These are phyloP conservation scores for Aspergillus nanangensis DNA, from an alignment of 495 filamentous ascomycete genomes.

Conservation along the genomic window DNA sequence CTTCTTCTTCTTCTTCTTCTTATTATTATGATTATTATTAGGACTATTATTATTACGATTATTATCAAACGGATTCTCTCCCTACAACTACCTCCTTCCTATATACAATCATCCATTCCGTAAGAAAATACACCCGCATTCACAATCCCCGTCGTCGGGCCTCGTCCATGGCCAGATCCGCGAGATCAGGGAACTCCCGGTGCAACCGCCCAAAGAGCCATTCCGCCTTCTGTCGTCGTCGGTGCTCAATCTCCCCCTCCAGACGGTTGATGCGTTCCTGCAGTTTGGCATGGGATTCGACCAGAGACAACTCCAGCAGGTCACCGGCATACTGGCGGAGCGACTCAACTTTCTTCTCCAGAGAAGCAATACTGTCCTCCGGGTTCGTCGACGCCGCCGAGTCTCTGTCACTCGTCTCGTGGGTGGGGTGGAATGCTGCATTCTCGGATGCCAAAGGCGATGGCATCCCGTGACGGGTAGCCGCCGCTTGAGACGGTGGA, in stretches of 20 bases:
- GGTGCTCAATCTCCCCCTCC: conserved; percentile 11
- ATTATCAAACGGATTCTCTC: too few species aligned
- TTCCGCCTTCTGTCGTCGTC: conserved; percentile 15
- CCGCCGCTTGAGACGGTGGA: too few species aligned
- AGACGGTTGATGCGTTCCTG: conserved; percentile 10
- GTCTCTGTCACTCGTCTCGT: too few species aligned
- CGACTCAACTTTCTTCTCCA: conserved; percentile 8
- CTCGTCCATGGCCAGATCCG: conserved; percentile 13
- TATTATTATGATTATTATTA: too few species aligned
- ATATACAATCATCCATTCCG: too few species aligned
- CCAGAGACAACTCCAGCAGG: conserved; percentile 13
- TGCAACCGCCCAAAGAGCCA: conserved; percentile 8
- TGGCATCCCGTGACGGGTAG: too few species aligned
- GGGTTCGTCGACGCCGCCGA: neutral
- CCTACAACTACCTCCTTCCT: too few species aligned
- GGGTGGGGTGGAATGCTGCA: too few species aligned
- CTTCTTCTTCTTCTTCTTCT: too few species aligned
- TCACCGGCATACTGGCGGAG: conserved; percentile 12
- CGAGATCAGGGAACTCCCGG: conserved; percentile 20
- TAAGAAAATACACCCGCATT: neutral
- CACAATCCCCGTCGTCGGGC: conserved; percentile 18
- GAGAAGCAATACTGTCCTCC: conserved; percentile 8
- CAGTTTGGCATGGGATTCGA: conserved; percentile 14
- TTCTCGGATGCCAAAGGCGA: too few species aligned
- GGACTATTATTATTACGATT: too few species aligned